These are phyloP conservation scores for Pseudonectria foliicola DNA, from an alignment of 2,329 filamentous ascomycete genomes.

Conservation along the genomic window DNA sequence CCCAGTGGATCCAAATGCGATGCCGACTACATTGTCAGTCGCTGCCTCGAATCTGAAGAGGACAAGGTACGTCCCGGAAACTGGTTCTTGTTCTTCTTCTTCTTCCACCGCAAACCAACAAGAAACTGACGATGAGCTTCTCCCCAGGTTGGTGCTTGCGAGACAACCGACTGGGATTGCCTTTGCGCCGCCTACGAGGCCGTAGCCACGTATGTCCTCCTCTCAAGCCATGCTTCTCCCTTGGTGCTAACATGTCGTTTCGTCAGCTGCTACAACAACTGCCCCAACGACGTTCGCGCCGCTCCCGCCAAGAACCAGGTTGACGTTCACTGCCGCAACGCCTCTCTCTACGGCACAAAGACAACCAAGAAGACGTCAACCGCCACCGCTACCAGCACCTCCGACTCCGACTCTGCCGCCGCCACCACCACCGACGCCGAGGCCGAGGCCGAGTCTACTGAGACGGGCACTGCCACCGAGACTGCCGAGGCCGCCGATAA, in stretches of 20 bases:
- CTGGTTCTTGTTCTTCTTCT: too few species aligned
- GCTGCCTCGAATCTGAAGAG: slow-evolving; percentile 35
- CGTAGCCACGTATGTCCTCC: slow-evolving; percentile 37
- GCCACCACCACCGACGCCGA: slow-evolving; percentile 10
- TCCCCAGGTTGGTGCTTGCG: slow-evolving; percentile 31
- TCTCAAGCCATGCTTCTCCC: background rate
- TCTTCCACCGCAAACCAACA: too few species aligned
- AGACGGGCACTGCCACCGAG: slow-evolving; percentile 14
- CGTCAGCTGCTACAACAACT: slow-evolving; percentile 51
- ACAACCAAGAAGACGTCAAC: slow-evolving; percentile 19
- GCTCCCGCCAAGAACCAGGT: slow-evolving; percentile 30
- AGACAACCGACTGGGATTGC: slow-evolving; percentile 37
- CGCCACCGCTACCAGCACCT: slow-evolving; percentile 13
- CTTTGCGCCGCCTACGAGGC: slow-evolving; percentile 37
- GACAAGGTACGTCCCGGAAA: slow-evolving; percentile 24
- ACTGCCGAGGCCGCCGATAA: slow-evolving; percentile 18
- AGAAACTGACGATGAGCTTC: slow-evolving; percentile 1
- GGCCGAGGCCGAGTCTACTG: slow-evolving; percentile 11
- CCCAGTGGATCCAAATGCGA: slow-evolving; percentile 32
- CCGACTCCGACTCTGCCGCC: slow-evolving; percentile 16
- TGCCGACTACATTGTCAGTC: slow-evolving; percentile 40
- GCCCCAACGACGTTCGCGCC: slow-evolving; percentile 40
- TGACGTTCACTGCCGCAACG: slow-evolving; percentile 38
- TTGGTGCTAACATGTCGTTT: slow-evolving; percentile 5
- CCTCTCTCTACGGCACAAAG: slow-evolving; percentile 34